Conservation (phyloP, 768 basidiomycete genomes). For the Kwoniella sp. region DNA sequence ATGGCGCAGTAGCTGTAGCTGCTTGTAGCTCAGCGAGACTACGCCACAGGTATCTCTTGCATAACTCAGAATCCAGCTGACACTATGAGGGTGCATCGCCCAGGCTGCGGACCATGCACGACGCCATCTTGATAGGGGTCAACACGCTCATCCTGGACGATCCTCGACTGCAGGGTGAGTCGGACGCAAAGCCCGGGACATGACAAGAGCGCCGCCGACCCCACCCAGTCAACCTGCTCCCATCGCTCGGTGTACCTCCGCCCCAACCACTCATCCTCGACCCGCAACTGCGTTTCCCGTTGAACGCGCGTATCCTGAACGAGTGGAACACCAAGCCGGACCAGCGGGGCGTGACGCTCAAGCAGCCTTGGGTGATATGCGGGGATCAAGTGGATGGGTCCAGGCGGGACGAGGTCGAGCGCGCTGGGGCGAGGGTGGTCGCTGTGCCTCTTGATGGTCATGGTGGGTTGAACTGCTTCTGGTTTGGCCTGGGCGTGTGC, state of each 20-base stretch:
- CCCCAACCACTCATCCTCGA: constrained; percentile 82
- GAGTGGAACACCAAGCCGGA: constrained; percentile 59
- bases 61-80: too few relatives aligned
- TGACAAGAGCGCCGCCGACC: background rate
- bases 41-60: too few relatives aligned
- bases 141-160: constrained; percentile 87
- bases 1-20: too few relatives aligned
- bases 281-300: constrained; percentile 62
- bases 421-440: constrained; percentile 65
- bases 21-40: too few relatives aligned
- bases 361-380: constrained; percentile 70
- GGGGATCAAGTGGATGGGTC: constrained; percentile 47
- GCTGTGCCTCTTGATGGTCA: constrained; percentile 52
- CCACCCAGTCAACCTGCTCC: constrained; percentile 41
- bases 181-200: background rate
- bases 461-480: too few relatives aligned
- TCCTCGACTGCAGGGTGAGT: constrained; percentile 85
- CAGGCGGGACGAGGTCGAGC: constrained; percentile 55
- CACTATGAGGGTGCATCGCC: background rate
- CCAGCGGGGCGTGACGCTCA: constrained; percentile 11
- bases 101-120: constrained; percentile 89
- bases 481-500: too few relatives aligned
- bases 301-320: constrained; percentile 57
- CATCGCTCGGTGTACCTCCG: constrained; percentile 33
- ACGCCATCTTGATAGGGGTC: constrained; percentile 84